Evolutionary conservation across 441 rosid species (phyloP).

Genomic region (Sinapis alba): DNA sequence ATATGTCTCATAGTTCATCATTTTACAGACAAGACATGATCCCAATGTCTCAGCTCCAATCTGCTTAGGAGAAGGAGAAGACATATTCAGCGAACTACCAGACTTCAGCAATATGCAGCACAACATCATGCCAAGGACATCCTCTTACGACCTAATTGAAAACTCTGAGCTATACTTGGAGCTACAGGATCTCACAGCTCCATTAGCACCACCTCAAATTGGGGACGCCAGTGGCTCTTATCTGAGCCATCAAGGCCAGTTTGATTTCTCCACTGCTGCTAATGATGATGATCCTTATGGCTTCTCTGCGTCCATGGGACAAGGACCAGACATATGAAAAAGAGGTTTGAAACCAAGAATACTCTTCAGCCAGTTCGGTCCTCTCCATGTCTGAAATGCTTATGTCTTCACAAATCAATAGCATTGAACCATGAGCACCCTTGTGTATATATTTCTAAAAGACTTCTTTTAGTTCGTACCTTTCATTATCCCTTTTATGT

Average conservation of each 20-base stretch:
- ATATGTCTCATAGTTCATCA: constrained; percentile 17
- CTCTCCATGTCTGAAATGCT: constrained; percentile 4
- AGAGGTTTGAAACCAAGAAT: neutral
- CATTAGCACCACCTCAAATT: constrained; percentile 15
- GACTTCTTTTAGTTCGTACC: neutral
- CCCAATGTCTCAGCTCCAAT: constrained; percentile 7
- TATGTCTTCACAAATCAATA: neutral
- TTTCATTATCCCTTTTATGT: neutral
- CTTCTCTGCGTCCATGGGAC: constrained; percentile 10
- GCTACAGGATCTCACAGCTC: constrained; percentile 38
- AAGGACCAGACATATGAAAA: constrained; percentile 12
- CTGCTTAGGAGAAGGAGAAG: constrained; percentile 39
- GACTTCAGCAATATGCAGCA: constrained; percentile 37
- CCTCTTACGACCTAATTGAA: constrained; percentile 6
- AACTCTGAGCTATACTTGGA: constrained; percentile 26
- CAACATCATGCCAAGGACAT: constrained; percentile 9
- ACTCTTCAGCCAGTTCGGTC: neutral
- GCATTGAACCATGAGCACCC: constrained; percentile 1
- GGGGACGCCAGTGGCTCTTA: constrained; percentile 16
- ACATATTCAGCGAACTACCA: constrained; percentile 37
- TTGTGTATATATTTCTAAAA: neutral
- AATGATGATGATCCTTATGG: constrained; percentile 21
- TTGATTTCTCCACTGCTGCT: constrained; percentile 22
- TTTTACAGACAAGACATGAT: constrained; percentile 20
- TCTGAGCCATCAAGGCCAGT: constrained; percentile 8